Percentiles rank a stretch among this genome's conserved stretches.
These are phyloP conservation scores for Phyllachora maydis DNA, from an alignment of 2,329 filamentous ascomycete genomes.

Conservation along the genomic window DNA sequence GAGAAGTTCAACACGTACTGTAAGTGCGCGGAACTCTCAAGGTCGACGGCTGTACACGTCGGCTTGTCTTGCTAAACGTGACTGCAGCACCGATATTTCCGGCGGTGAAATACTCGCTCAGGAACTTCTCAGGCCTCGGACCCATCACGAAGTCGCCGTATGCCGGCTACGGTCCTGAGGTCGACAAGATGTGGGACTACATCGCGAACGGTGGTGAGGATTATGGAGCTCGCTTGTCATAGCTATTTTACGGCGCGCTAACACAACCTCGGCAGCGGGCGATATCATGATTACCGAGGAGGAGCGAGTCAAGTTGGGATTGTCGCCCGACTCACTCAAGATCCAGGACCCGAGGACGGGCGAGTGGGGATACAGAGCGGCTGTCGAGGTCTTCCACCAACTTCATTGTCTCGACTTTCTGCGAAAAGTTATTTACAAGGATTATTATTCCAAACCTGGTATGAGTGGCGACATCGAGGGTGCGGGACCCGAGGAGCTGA, in stretches of 20 bases:
- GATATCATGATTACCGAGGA: conserved; percentile 36
- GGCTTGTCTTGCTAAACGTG: too few relatives aligned
- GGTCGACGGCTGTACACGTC: background rate
- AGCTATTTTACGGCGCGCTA: conserved; percentile 3
- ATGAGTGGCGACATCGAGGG: conserved; percentile 22
- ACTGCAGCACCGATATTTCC: conserved; percentile 25
- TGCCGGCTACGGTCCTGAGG: conserved; percentile 31
- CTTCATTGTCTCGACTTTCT: conserved; percentile 27
- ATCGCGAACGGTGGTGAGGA: conserved; percentile 21
- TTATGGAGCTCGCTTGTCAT: conserved; percentile 1
- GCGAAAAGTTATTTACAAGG: conserved; percentile 24
- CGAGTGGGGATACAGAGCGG: conserved; percentile 35
- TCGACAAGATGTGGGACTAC: conserved; percentile 35
- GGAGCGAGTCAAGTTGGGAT: conserved; percentile 29
- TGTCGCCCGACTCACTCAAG: conserved; percentile 30
- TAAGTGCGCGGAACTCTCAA: conserved; percentile 10
- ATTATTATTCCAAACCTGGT: conserved; percentile 20
- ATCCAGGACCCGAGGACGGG: conserved; percentile 33
- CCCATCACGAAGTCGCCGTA: conserved; percentile 25
- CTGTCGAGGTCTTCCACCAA: conserved; percentile 35
- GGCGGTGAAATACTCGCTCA: conserved; percentile 24
- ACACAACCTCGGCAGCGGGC: conserved; percentile 19
- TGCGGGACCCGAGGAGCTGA: conserved; percentile 17
- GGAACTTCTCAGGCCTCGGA: conserved; percentile 23
- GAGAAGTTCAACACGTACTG: conserved; percentile 10